Base-by-base conservation (phyloP, 2,329 filamentous ascomycete genomes). In the Ophiocordyceps camponoti-leonardi region DNA sequence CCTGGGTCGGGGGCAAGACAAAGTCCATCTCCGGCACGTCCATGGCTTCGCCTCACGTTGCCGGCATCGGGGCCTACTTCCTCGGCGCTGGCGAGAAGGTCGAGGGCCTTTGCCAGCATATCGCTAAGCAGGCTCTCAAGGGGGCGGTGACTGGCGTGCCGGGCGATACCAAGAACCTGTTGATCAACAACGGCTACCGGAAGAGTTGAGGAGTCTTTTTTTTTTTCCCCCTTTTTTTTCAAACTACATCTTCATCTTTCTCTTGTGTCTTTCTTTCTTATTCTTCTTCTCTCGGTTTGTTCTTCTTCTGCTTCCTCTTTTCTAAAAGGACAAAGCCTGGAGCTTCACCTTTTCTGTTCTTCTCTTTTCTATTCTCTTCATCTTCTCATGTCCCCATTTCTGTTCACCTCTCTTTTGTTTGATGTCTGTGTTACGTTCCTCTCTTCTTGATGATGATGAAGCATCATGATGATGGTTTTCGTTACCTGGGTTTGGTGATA, bases 101-200 rank as follows among this genome's bases (percentile, higher is more conserved):
- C 20, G 55, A 64, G 45, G 68, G 62, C 12, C 67, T 79, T 20
- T 68, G 66, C 53, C 43, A 56, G 45, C 67, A 68, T 52, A 67
- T 79, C 50, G 55, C 61, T 51, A 54, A 57, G 44, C 61, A 69
- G 30, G 60, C 64, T 35, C 61, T 61, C 47, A 63, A 61, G 49
- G 61, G 61, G 46, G 61, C 64, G 51, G 59, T 71, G 46, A 58
- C 58, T 39, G 57, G 56, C 49, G 49, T 71, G 2, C 64, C 62
- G 44, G 59, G 53, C 49, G 61, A 65, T 50, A 74, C 69, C 45
- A 52, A 56, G 53, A 77, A 78, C 64, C 54, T 63, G 47, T 63
- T 79, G 45, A 71, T 69, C 47, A 77, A 73, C 62, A 78, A 79
- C 61, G 71, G 70, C 48, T 44, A 53, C 16, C 43, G 33, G n/a